These are phyloP conservation scores for Salix brachista DNA, from an alignment of 345 rosid genomes.

Conservation along the genomic window DNA sequence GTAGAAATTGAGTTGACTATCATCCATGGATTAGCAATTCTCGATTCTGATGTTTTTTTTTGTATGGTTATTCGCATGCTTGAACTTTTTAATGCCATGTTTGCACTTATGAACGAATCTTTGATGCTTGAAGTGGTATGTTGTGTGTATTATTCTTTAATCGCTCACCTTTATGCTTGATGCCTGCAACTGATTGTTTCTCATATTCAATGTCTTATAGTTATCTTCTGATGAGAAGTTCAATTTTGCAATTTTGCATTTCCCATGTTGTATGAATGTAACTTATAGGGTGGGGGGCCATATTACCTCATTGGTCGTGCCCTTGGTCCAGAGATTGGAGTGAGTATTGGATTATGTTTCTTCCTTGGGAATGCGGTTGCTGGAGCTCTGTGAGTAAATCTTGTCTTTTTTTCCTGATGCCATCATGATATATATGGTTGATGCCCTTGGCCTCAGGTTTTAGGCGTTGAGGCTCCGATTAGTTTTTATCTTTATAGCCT, in stretches of 20 bases:
- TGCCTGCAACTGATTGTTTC: not conserved
- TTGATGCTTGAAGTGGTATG: not conserved
- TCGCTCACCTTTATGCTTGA: not conserved
- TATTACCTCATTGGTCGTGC: slow-evolving; percentile 99
- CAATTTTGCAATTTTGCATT: not conserved
- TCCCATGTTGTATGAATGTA: slow-evolving; percentile 8
- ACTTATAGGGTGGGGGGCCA: slow-evolving; percentile 90
- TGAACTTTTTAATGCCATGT: not conserved
- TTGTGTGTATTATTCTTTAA: not conserved
- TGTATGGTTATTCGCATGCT: not conserved
- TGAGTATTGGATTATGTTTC: slow-evolving; percentile 98
- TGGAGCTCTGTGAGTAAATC: slow-evolving; percentile 90
- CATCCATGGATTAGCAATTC: not conserved
- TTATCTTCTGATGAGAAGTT: not conserved
- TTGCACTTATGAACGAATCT: not conserved
- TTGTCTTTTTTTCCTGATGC: not conserved
- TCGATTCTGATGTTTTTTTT: not conserved
- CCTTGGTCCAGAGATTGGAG: slow-evolving; percentile 99
- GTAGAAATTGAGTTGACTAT: not conserved
- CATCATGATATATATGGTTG: slow-evolving; percentile 4
- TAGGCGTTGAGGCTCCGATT: not conserved
- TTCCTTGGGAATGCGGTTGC: slow-evolving; percentile 99
- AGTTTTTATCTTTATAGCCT: slow-evolving; percentile 11
- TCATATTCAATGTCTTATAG: not conserved
- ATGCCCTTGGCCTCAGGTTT: not conserved